Conservation (phyloP, 768 basidiomycete species). For the Russula olivacea region DNA sequence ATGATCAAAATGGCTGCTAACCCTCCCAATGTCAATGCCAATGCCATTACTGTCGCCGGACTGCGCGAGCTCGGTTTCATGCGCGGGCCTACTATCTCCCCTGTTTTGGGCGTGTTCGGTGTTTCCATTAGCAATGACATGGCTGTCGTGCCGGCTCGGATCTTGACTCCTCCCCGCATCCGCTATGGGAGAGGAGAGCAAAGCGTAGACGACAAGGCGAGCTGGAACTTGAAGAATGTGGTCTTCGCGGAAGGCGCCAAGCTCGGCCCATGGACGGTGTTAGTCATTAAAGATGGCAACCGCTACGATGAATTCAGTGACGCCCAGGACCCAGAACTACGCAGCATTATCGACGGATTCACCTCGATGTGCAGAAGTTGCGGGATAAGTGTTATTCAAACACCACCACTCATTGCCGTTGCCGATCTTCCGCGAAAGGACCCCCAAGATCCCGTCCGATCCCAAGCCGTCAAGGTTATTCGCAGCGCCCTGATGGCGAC, state of each 20-base stretch:
- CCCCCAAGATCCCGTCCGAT: constrained; percentile 50
- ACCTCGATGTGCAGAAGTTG: constrained; percentile 53
- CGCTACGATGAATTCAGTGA: constrained; percentile 53
- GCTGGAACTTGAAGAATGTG: constrained; percentile 52
- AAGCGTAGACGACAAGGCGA: constrained; percentile 41
- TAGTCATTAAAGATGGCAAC: constrained; percentile 58
- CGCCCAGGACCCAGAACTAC: constrained; percentile 49
- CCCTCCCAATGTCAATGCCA: constrained; percentile 45
- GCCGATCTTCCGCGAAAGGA: constrained; percentile 48
- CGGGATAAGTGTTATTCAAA: constrained; percentile 50
- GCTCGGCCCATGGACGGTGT: constrained; percentile 59
- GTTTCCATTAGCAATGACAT: constrained; percentile 43
- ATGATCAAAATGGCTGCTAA: constrained; percentile 49
- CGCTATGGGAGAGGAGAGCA: constrained; percentile 34
- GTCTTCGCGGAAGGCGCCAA: constrained; percentile 54
- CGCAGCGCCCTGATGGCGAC: constrained; percentile 35
- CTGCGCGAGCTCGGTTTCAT: constrained; percentile 40
- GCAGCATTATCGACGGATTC: constrained; percentile 46
- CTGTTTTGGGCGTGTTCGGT: constrained; percentile 40
- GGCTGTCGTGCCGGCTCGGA: constrained; percentile 51
- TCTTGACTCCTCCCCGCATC: constrained; percentile 41
- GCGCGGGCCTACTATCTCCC: constrained; percentile 26
- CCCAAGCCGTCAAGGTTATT: constrained; percentile 44
- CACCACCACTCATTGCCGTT: constrained; percentile 35
- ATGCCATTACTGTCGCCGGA: constrained; percentile 40